phyloP scores from a whole-genome alignment of 192 early-diverging fungal species.

The Linnemannia zychae region DNA sequence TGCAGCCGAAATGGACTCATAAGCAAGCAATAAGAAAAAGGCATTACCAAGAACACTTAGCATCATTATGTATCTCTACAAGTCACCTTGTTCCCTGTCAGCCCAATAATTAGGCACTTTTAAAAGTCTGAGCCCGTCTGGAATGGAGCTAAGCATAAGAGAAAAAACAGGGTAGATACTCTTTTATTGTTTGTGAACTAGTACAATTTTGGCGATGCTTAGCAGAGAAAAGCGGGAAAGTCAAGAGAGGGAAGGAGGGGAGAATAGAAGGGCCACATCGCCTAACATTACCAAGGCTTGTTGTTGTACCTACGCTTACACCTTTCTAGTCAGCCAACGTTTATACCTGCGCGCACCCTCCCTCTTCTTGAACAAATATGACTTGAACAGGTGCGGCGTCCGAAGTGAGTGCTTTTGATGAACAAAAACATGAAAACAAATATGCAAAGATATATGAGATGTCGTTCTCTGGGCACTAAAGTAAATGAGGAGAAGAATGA shows the following conservation, averaged over 20 bases:
- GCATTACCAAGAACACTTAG: background rate
- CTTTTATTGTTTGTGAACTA: background rate
- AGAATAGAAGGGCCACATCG: background rate
- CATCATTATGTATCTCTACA: background rate
- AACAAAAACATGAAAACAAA: too few species aligned
- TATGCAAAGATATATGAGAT: too few species aligned
- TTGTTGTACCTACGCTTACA: background rate
- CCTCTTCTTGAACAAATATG: background rate
- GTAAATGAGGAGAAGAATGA: too few species aligned
- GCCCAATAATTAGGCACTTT: background rate
- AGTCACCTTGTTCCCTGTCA: background rate
- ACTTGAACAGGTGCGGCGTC: background rate
- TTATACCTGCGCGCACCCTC: background rate
- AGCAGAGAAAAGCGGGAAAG: background rate
- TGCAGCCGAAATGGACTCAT: background rate
- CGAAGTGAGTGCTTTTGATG: background rate
- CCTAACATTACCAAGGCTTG: background rate
- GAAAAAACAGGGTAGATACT: background rate
- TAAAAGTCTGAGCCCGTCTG: conserved; percentile 6
- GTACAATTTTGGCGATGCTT: background rate
- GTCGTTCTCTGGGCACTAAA: too few species aligned
- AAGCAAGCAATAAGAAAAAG: background rate
- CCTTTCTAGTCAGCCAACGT: background rate
- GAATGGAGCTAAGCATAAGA: background rate
- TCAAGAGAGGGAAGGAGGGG: background rate